These are phyloP conservation scores for Aureobasidium leucospermi DNA, from an alignment of 2,329 filamentous ascomycete species.

Conservation along the genomic window DNA sequence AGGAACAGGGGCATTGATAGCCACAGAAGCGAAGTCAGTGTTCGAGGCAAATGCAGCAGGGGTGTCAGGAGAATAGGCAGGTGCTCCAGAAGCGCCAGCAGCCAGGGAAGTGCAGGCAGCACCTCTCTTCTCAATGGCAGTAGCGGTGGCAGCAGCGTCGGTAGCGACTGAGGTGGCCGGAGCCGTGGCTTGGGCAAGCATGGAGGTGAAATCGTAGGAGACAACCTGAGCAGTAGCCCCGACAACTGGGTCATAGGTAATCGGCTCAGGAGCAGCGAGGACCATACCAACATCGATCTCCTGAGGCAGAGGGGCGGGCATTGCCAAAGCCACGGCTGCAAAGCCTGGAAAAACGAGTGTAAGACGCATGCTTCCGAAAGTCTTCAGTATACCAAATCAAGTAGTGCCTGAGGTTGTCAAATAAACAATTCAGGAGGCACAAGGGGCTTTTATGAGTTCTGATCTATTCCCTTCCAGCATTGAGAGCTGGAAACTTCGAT, in stretches of 20 bases:
- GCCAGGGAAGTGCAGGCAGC: neutral
- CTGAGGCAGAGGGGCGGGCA: slow-evolving; percentile 20
- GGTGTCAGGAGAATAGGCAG: neutral
- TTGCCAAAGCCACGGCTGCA: slow-evolving; percentile 14
- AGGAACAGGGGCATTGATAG: neutral
- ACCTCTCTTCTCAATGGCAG: neutral
- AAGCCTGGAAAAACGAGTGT: slow-evolving; percentile 5
- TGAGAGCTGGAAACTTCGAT: neutral
- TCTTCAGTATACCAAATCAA: neutral
- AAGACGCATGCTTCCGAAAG: neutral
- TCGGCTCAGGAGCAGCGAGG: slow-evolving; percentile 17
- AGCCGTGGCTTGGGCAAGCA: slow-evolving; percentile 17
- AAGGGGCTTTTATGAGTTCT: neutral
- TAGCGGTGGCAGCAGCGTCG: slow-evolving; percentile 5
- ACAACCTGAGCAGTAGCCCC: slow-evolving; percentile 18
- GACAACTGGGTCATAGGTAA: slow-evolving; percentile 1
- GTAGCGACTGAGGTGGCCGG: slow-evolving; percentile 8
- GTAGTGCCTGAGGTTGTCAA: neutral
- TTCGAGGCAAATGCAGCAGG: slow-evolving; percentile 15
- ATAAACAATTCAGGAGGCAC: neutral
- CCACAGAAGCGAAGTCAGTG: slow-evolving; percentile 13
- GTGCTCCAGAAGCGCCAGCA: neutral
- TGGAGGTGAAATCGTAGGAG: slow-evolving; percentile 18
- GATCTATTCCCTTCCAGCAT: neutral
- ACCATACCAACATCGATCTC: slow-evolving; percentile 17